Base-by-base conservation (phyloP, 2,329 filamentous ascomycete species). In the Colletotrichum agaves region DNA sequence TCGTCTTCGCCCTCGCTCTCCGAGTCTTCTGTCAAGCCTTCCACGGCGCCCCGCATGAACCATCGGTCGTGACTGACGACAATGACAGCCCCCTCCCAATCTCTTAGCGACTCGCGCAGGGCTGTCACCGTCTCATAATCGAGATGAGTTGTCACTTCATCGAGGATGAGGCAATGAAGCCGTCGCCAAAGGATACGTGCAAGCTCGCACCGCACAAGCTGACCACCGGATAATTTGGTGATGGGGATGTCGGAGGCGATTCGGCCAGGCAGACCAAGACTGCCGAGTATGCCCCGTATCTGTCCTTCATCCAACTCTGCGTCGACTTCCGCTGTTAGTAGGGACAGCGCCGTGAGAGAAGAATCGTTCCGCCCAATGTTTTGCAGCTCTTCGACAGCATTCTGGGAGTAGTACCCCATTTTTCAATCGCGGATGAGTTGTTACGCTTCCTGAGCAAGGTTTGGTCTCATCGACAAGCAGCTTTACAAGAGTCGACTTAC, bases 111-210 rank as follows among this genome's bases (percentile, higher is more conserved):
- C 23, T 87, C 83, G 1, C 91, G 84, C 61, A 97, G 78, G 2
- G 91, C 92, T 7, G 88, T 86, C 23, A 95, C 92, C 0, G 91
- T 95, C 78, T 96, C 88, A 69, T 91, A 92, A 75, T 97, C 93
- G 44, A 97, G 83, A 81, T 97, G 93, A 1, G 93, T 95, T 6
- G 93, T 96, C 23, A 93, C 90, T 76, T 93, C 93, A 75, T 95
- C 93, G 7, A 95, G 84, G 5, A 95, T 84, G 2, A 95, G 83
- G 63, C 92, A 85, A 71, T 94, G 92, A 19, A 92, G 92, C 3
- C 86, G 82, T 44, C 81, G 81, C 84, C 89, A 90, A 39, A 95
- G 79, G n/a, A 94, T 78, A 53, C 87, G 85, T 1, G 91, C 91
- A 56, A 95, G 81, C 68, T 90, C 89, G 60, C 82, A 81, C 17